phyloP scores from a whole-genome alignment of 768 basidiomycete species.

The Naematelia aurantialba region DNA sequence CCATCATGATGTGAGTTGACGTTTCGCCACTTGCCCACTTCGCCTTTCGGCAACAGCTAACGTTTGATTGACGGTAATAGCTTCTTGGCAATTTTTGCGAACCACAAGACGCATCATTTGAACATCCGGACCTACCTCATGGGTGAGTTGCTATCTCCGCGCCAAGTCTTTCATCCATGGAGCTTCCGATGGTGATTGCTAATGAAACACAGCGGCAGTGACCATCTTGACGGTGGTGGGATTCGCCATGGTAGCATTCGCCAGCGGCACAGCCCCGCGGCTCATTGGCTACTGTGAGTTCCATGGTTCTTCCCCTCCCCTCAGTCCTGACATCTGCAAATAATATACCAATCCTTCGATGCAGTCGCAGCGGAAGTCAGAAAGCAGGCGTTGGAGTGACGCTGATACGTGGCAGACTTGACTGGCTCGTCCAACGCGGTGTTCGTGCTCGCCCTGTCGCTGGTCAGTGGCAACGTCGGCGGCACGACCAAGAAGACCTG shows the following conservation, averaged over 20 bases:
- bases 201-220: background rate
- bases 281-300: constrained; percentile 32
- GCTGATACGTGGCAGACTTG: constrained; percentile 14
- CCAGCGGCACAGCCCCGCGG: constrained; percentile 29
- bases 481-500: constrained; percentile 46
- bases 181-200: background rate
- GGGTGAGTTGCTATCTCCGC: constrained; percentile 9
- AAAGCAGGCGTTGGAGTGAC: background rate
- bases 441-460: constrained; percentile 38
- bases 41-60: background rate
- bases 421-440: constrained; percentile 42
- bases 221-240: constrained; percentile 21
- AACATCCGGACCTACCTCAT: constrained; percentile 40
- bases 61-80: too few species aligned
- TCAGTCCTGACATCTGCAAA: too few species aligned
- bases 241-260: constrained; percentile 35
- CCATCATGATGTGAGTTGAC: constrained; percentile 22
- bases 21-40: background rate
- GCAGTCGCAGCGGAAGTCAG: too few species aligned
- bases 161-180: too few species aligned
- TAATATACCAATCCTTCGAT: too few species aligned
- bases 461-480: constrained; percentile 37
- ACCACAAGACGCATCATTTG: constrained; percentile 27
- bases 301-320: background rate
- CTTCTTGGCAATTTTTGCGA: constrained; percentile 27